Conservation (phyloP, 2,329 filamentous ascomycete genomes). For the Xylaria sp. region DNA sequence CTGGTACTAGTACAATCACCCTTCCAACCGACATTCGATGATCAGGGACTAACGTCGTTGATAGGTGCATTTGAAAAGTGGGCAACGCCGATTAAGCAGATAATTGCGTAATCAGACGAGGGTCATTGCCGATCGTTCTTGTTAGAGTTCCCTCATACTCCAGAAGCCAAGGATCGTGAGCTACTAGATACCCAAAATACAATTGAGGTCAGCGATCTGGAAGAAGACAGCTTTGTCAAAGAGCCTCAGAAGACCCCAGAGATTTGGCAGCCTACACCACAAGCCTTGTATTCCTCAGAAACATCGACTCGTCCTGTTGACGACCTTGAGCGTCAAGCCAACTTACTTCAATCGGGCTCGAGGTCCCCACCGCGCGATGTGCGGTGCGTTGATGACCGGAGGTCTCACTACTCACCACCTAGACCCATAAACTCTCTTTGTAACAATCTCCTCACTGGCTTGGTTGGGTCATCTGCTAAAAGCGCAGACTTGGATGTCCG, state of each 20-base stretch:
- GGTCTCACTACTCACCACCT: not conserved
- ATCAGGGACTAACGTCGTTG: not conserved
- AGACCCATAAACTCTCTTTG: not conserved
- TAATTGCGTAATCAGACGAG: not conserved
- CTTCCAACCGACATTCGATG: not conserved
- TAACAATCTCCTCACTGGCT: not conserved
- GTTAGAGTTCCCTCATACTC: not conserved
- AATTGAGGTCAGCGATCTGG: not conserved
- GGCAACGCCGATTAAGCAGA: not conserved
- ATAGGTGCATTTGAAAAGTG: constrained; percentile 1
- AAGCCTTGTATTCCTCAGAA: not conserved
- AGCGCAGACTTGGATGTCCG: not conserved
- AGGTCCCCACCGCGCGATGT: not conserved
- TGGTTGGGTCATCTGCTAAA: not conserved
- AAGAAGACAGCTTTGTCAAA: not conserved
- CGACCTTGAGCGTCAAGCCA: not conserved
- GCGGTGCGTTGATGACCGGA: not conserved
- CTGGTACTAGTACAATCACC: constrained; percentile 5
- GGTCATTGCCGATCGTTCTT: not conserved
- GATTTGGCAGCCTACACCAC: not conserved
- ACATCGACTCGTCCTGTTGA: not conserved
- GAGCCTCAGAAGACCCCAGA: not conserved
- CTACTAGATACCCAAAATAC: not conserved
- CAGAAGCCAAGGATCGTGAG: not conserved
- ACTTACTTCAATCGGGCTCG: not conserved